These are phyloP conservation scores for Monilinia laxa DNA, from an alignment of 2,329 filamentous ascomycete genomes.

Conservation along the genomic window DNA sequence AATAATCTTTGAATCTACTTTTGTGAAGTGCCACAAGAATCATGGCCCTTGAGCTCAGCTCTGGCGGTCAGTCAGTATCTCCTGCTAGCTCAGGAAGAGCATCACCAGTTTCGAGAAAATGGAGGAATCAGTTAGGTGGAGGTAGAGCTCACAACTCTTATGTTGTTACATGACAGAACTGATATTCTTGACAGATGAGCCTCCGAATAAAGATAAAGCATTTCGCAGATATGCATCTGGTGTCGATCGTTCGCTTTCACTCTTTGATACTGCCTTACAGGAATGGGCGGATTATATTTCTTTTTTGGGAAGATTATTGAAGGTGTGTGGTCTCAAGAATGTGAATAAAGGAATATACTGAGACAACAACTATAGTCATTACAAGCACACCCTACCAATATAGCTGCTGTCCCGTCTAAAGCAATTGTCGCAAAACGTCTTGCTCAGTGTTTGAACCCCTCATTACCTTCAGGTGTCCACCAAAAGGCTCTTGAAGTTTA, in stretches of 20 bases:
- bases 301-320: conserved; percentile 85
- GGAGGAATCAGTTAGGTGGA: conserved; percentile 73
- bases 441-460: conserved; percentile 91
- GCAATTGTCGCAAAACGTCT: conserved; percentile 82
- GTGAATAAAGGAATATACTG: conserved; percentile 32
- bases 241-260: conserved; percentile 80
- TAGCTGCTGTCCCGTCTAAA: conserved; percentile 76
- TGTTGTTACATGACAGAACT: conserved; percentile 10
- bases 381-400: conserved; percentile 76
- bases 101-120: conserved; percentile 72
- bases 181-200: conserved; percentile 48
- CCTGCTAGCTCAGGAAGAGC: conserved; percentile 82
- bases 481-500: conserved; percentile 97
- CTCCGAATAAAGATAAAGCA: conserved; percentile 59
- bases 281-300: conserved; percentile 99
- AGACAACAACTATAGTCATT: conserved; percentile 61
- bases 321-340: conserved; percentile 54
- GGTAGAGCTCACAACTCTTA: conserved; percentile 51
- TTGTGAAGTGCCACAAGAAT: conserved; percentile 37
- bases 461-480: conserved; percentile 91
- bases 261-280: conserved; percentile 91
- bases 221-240: conserved; percentile 87
- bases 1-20: conserved; percentile 27
- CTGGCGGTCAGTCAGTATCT: conserved; percentile 61
- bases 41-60: conserved; percentile 65